A percentile compares a stretch with the other conserved stretches of the same genome.
Evolutionary conservation across 306 rosid genomes (phyloP).

Genomic region (Sechiopsis laciniata): DNA sequence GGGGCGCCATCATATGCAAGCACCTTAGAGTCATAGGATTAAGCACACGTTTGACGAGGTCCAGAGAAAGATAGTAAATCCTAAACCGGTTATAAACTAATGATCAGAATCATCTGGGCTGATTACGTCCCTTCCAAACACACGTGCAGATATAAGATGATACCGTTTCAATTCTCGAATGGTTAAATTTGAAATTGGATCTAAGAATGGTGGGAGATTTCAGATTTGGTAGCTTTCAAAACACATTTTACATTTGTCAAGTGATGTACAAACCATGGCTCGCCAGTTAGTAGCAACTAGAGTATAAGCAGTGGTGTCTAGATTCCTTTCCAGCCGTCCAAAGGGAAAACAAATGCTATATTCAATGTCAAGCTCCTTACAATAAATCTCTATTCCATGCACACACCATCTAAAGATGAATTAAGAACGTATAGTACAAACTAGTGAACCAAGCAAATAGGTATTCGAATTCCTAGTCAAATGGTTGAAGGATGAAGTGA

Average conservation of each 20-base stretch:
- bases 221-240: neutral
- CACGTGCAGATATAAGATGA: neutral
- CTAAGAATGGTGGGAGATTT: neutral
- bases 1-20: neutral
- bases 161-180: neutral
- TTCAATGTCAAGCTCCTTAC: neutral
- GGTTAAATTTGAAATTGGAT: neutral
- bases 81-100: neutral
- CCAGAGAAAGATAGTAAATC: neutral
- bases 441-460: neutral
- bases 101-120: neutral
- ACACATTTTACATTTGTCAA: neutral
- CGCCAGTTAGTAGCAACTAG: neutral
- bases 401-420: neutral
- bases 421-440: neutral
- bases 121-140: neutral
- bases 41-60: neutral
- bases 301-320: neutral
- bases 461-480: neutral
- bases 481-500: neutral
- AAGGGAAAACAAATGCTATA: neutral
- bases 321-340: neutral
- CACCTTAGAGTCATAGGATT: neutral
- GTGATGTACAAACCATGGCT: neutral
- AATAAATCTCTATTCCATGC: neutral